Evolutionary conservation across 371 early-diverging fungal species (phyloP).

Genomic region (Mortierella sp.): DNA sequence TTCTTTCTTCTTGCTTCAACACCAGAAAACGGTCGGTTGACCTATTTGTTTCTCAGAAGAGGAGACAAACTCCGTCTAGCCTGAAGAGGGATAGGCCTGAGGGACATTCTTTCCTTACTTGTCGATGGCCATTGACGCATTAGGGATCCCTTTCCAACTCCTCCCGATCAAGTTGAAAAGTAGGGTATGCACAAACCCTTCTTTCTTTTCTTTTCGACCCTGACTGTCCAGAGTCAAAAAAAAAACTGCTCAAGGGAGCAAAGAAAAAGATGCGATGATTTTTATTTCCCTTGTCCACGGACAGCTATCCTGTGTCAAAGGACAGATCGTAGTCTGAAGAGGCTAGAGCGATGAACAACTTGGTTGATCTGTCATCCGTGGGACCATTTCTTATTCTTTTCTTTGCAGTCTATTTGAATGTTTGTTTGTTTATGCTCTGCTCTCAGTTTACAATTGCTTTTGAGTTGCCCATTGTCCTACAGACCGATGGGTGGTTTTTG

Average conservation of each 20-base stretch:
- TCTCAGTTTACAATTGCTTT: not conserved
- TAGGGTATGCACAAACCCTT: not conserved
- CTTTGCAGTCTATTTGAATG: not conserved
- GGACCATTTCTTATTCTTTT: not conserved
- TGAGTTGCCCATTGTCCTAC: not conserved
- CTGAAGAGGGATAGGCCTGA: not conserved
- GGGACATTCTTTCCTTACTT: slow-evolving; percentile 11
- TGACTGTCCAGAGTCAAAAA: slow-evolving; percentile 6
- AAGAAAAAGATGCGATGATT: not conserved
- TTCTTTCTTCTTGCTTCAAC: not conserved
- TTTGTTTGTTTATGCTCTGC: too few relatives aligned
- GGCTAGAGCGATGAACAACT: not conserved
- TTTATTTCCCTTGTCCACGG: not conserved
- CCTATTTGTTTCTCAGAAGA: slow-evolving; percentile 11
- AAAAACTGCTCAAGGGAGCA: too few relatives aligned
- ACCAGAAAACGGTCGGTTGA: not conserved
- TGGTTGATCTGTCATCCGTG: not conserved
- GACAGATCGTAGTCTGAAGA: not conserved
- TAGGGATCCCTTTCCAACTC: not conserved
- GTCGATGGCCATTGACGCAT: not conserved
- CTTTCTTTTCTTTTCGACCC: not conserved
- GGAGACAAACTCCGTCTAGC: not conserved
- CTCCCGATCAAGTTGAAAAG: not conserved
- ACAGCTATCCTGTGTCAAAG: not conserved
- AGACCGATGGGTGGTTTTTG: not conserved